phyloP scores from a whole-genome alignment of 139 green algal genomes.

The Ostreobium quekettii region DNA sequence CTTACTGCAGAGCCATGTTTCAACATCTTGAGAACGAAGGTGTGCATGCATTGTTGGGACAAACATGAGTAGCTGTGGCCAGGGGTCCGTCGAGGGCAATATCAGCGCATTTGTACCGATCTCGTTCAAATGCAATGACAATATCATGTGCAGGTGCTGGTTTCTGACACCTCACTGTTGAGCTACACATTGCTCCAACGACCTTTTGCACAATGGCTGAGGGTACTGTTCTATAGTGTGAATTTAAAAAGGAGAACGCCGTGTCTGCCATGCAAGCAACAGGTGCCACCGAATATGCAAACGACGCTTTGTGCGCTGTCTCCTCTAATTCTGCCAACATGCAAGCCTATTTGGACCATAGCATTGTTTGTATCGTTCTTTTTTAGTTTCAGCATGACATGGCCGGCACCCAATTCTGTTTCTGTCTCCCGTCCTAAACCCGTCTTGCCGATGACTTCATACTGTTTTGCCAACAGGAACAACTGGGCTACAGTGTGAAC shows the following conservation, averaged over 20 bases:
- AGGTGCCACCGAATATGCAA: too few species aligned
- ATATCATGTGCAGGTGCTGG: background rate
- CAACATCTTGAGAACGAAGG: slow-evolving; percentile 76
- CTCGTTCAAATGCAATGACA: background rate
- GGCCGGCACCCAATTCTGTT: background rate
- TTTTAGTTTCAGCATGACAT: background rate
- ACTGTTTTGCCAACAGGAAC: slow-evolving; percentile 58
- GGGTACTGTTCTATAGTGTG: too few species aligned
- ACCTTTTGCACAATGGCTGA: too few species aligned
- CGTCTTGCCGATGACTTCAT: background rate
- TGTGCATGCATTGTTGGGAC: slow-evolving; percentile 7
- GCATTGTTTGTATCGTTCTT: background rate
- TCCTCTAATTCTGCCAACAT: background rate
- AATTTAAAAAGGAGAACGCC: too few species aligned
- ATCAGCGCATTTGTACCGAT: background rate
- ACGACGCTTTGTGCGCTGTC: background rate
- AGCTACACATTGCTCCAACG: too few species aligned
- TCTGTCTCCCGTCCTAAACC: background rate
- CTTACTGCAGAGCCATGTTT: slow-evolving; percentile 70
- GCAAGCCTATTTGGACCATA: background rate
- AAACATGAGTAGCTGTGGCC: background rate
- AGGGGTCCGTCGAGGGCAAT: background rate
- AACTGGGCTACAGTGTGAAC: slow-evolving; percentile 88
- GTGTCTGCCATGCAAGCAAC: too few species aligned
- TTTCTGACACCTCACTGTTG: background rate